Evolutionary conservation across 805 yeast species (phyloP).

Genomic region (Metschnikowia borealis): DNA sequence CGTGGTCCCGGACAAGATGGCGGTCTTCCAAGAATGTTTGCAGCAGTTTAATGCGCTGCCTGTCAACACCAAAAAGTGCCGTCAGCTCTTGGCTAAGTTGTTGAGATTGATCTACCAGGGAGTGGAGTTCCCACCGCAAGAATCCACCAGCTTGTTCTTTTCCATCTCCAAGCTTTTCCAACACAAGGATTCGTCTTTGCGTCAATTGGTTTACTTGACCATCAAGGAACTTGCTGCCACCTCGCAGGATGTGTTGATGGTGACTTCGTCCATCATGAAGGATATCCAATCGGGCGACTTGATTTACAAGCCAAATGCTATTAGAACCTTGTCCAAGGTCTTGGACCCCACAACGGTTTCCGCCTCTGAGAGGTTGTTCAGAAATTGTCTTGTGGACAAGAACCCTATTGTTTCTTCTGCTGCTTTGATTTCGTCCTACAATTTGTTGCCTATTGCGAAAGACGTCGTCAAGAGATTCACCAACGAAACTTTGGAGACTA

Average conservation of each 20-base stretch:
- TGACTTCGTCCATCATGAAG: constrained; percentile 95
- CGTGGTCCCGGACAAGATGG: constrained; percentile 87
- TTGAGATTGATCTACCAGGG: constrained; percentile 81
- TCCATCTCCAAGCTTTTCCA: constrained; percentile 93
- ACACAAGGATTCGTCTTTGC: constrained; percentile 78
- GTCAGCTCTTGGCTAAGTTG: constrained; percentile 75
- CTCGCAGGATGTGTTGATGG: constrained; percentile 94
- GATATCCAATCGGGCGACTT: constrained; percentile 89
- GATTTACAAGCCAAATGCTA: constrained; percentile 89
- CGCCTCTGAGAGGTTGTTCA: constrained; percentile 88
- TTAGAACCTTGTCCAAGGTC: constrained; percentile 85
- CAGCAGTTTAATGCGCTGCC: constrained; percentile 91
- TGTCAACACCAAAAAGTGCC: constrained; percentile 81
- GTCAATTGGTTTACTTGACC: constrained; percentile 91
- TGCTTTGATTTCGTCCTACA: constrained; percentile 89
- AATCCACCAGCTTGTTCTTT: constrained; percentile 89
- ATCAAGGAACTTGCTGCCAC: constrained; percentile 84
- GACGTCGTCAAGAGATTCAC: constrained; percentile 92
- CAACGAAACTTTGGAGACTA: constrained; percentile 92
- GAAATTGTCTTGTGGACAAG: constrained; percentile 86
- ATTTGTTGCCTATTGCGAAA: constrained; percentile 81
- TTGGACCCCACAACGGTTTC: constrained; percentile 88
- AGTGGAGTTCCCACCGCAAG: constrained; percentile 80
- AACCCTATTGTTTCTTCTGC: constrained; percentile 88
- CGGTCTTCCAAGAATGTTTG: constrained; percentile 92